Conservation (phyloP, 192 early-diverging fungal species). For the Podila horticola region DNA sequence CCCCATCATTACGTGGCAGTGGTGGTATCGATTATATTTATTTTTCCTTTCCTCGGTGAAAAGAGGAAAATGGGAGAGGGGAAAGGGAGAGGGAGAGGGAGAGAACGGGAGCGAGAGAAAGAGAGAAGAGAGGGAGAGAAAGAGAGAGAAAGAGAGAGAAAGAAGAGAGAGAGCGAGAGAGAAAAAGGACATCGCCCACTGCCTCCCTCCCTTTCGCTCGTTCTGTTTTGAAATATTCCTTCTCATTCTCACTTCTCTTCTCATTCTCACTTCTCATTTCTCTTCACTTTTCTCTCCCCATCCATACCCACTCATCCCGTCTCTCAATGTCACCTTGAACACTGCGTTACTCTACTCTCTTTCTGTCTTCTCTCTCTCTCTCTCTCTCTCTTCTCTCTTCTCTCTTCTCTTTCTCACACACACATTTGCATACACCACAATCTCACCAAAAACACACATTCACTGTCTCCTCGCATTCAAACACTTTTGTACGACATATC, state of each 20-base stretch:
- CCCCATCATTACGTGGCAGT: too few species aligned
- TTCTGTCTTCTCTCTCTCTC: slow-evolving; percentile 5
- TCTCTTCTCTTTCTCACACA: background rate
- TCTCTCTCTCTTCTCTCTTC: background rate
- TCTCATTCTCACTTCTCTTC: too few species aligned
- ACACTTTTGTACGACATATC: background rate
- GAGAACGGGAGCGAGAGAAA: background rate
- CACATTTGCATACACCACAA: too few species aligned
- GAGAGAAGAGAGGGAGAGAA: background rate
- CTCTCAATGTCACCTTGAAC: too few species aligned
- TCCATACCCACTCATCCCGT: background rate
- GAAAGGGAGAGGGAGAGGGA: background rate
- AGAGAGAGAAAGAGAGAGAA: background rate
- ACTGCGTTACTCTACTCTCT: background rate
- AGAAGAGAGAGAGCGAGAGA: background rate
- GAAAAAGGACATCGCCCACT: background rate
- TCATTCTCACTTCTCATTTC: background rate
- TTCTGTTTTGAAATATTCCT: background rate
- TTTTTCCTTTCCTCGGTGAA: background rate
- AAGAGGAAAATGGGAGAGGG: background rate
- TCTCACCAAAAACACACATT: background rate
- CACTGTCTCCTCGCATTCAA: background rate
- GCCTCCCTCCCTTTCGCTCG: too few species aligned
- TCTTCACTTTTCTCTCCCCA: background rate
- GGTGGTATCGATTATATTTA: too few species aligned